Evolutionary conservation across 2,329 filamentous ascomycete species (phyloP).

Genomic region (Tolypocladium tropicale): DNA sequence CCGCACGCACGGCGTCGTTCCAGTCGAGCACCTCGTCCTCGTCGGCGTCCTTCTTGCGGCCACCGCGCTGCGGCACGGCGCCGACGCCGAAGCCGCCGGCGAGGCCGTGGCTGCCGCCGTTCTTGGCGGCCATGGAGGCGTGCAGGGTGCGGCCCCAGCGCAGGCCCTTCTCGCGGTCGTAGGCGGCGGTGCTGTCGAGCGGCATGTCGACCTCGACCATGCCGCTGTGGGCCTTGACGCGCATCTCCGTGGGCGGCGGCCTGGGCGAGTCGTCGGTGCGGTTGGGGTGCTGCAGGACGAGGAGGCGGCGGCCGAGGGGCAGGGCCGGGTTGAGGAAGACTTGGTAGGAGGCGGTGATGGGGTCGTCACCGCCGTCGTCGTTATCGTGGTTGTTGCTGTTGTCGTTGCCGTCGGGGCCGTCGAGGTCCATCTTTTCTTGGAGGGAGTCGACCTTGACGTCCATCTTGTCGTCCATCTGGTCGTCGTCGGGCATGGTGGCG

Average conservation of each 20-base stretch:
- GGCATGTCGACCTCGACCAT: conserved; percentile 92
- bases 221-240: conserved; percentile 71
- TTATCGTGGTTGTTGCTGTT: conserved; percentile 55
- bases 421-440: conserved; percentile 11
- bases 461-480: conserved; percentile 4
- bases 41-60: conserved; percentile 23
- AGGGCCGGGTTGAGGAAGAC: conserved; percentile 74
- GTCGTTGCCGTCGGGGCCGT: conserved; percentile 39
- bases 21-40: conserved; percentile 46
- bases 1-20: conserved; percentile 56
- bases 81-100: conserved; percentile 63
- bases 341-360: conserved; percentile 66
- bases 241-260: conserved; percentile 56
- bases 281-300: conserved; percentile 85
- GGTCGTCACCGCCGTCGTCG: conserved; percentile 52
- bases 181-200: conserved; percentile 59
- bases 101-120: conserved; percentile 56
- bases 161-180: conserved; percentile 75
- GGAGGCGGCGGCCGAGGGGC: conserved; percentile 51
- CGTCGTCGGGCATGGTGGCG: conserved; percentile 7
- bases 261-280: conserved; percentile 45
- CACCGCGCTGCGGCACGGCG: conserved; percentile 28
- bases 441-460: neutral
- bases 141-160: conserved; percentile 72
- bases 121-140: conserved; percentile 46